Evolutionary conservation across 495 filamentous ascomycete genomes (phyloP).

Genomic region (Halenospora varia): DNA sequence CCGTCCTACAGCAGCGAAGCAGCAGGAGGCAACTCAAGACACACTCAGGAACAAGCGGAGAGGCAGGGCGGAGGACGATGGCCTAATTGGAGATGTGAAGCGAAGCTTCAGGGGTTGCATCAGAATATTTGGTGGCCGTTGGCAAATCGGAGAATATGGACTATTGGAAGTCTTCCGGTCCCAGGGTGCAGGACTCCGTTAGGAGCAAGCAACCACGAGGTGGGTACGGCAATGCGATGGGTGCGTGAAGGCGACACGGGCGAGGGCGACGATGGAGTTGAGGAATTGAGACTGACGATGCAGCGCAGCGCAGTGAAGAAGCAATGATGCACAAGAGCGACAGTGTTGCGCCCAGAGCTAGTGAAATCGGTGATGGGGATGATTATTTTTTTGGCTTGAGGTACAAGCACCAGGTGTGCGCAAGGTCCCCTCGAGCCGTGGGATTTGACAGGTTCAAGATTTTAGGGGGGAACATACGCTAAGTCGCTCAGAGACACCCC

Average conservation of each 20-base stretch:
- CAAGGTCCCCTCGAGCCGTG: no score
- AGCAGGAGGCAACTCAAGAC: background rate
- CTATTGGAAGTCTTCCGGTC: background rate
- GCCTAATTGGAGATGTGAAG: background rate
- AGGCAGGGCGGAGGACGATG: background rate
- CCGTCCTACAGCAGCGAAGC: background rate
- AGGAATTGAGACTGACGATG: background rate
- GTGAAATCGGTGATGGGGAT: no score
- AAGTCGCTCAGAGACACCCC: no score
- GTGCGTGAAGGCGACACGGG: background rate
- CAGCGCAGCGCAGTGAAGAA: background rate
- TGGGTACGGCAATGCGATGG: background rate
- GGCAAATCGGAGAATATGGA: background rate
- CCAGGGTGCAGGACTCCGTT: no score
- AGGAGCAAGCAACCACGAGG: background rate
- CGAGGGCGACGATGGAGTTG: background rate
- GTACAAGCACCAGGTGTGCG: no score
- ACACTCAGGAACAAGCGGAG: background rate
- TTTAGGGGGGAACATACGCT: no score
- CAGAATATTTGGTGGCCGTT: background rate
- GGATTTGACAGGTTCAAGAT: no score
- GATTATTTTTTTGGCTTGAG: no score
- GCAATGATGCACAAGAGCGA: no score
- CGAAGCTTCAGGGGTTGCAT: background rate
- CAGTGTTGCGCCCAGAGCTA: no score